phyloP scores from a whole-genome alignment of 1,284 basidiomycete genomes.

The Polyporus tsugae region DNA sequence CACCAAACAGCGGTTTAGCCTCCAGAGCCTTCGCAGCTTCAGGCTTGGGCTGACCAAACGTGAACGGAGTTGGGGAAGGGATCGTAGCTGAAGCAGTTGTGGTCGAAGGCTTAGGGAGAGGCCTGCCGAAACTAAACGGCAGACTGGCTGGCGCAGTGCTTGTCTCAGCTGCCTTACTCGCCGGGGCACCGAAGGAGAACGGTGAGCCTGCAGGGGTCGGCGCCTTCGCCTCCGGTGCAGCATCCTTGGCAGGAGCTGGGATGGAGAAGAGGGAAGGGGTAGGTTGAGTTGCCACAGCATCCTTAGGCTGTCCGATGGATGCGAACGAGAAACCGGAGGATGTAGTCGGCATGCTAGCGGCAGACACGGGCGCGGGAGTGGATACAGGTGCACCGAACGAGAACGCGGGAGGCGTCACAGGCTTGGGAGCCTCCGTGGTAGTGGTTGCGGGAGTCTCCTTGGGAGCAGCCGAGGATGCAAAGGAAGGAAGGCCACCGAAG shows the following conservation, averaged over 20 bases:
- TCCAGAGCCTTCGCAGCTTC: constrained; percentile 32
- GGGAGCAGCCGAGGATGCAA: constrained; percentile 14
- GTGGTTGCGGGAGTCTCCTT: constrained; percentile 8
- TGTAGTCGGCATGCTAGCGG: background rate
- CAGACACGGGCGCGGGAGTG: background rate
- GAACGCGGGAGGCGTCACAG: constrained; percentile 15
- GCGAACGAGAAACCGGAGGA: constrained; percentile 16
- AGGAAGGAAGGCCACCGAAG: constrained; percentile 26
- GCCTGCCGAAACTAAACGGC: constrained; percentile 8
- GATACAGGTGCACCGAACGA: constrained; percentile 12
- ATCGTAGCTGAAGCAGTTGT: constrained; percentile 21
- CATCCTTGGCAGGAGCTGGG: constrained; percentile 17
- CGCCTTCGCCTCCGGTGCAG: constrained; percentile 1
- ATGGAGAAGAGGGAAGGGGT: constrained; percentile 21
- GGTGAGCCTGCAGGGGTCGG: constrained; percentile 9
- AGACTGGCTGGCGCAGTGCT: constrained; percentile 7
- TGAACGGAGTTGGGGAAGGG: constrained; percentile 17
- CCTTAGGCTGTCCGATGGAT: background rate
- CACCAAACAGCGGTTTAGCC: constrained; percentile 24
- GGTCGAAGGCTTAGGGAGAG: background rate
- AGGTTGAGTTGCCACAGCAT: background rate
- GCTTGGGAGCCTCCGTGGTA: constrained; percentile 12
- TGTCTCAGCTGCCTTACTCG: background rate
- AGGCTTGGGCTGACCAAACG: constrained; percentile 26
- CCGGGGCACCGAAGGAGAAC: constrained; percentile 29